Evolutionary conservation across 106 monocot species (phyloP).

Genomic region (Iris macrosiphon): DNA sequence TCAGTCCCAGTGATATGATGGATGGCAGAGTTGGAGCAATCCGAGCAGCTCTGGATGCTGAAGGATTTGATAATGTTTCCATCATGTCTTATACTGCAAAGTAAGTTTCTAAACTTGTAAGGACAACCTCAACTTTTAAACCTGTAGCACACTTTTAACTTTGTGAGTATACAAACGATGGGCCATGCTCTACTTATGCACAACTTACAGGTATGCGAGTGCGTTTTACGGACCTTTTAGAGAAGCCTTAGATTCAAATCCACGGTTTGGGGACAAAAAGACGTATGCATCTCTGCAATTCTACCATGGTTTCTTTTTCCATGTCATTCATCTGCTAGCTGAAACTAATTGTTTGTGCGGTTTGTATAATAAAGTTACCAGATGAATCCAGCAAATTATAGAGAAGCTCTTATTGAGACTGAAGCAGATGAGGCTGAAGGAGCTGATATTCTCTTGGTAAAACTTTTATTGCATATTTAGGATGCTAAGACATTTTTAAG

Average conservation of each 20-base stretch:
- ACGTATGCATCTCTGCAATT: conserved; percentile 36
- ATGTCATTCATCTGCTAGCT: neutral
- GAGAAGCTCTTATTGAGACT: conserved; percentile 76
- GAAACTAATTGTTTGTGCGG: conserved; percentile 2
- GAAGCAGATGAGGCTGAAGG: conserved; percentile 69
- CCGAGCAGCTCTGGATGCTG: conserved; percentile 67
- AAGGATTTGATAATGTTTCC: conserved; percentile 84
- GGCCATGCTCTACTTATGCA: neutral
- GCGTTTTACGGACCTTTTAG: conserved; percentile 88
- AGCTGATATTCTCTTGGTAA: conserved; percentile 86
- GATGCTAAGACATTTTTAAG: no score
- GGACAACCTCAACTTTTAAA: neutral
- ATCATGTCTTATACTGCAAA: conserved; percentile 98
- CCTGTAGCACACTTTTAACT: no score
- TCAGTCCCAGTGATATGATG: conserved; percentile 98
- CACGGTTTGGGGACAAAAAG: conserved; percentile 93
- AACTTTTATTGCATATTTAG: neutral
- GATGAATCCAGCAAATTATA: conserved; percentile 92
- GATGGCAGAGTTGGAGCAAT: conserved; percentile 80
- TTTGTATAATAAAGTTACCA: conserved; percentile 44
- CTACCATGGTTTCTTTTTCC: conserved; percentile 2
- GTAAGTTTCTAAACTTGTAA: conserved; percentile 22
- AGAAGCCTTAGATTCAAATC: conserved; percentile 93
- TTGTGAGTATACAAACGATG: no score
- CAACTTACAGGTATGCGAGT: conserved; percentile 70